Percentiles rank a stretch among this genome's conserved stretches.
Conservation (phyloP, 2,329 filamentous ascomycete species). For the Aspergillus fumigatiaffinis region DNA sequence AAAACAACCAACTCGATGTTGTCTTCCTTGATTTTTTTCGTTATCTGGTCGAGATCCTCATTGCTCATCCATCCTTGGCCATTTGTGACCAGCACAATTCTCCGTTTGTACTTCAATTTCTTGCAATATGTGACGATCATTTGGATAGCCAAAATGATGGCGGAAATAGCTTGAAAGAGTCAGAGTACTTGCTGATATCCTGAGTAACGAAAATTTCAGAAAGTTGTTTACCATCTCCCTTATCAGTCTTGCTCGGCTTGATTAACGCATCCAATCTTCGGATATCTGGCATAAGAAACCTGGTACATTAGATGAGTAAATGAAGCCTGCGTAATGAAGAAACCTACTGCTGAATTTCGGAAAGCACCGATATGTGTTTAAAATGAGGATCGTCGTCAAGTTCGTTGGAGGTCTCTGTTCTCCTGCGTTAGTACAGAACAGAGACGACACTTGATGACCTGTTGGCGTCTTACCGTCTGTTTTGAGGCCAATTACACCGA, state of each 20-base stretch:
- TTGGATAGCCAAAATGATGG: conserved; percentile 77
- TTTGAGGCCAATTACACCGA: conserved; percentile 78
- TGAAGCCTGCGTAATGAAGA: conserved; percentile 27
- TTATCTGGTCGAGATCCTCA: conserved; percentile 67
- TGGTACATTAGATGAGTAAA: conserved; percentile 22
- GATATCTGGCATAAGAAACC: conserved; percentile 65
- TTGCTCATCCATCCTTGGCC: conserved; percentile 68
- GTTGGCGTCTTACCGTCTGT: conserved; percentile 57
- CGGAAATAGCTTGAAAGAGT: conserved; percentile 60
- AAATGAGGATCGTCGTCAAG: conserved; percentile 68
- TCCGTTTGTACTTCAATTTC: conserved; percentile 74
- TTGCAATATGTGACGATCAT: conserved; percentile 80
- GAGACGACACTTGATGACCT: conserved; percentile 1
- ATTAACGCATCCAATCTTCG: conserved; percentile 61
- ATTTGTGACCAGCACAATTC: conserved; percentile 82
- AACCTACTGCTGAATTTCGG: conserved; percentile 60
- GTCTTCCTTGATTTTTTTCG: conserved; percentile 67
- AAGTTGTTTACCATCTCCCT: conserved; percentile 63
- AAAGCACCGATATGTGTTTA: conserved; percentile 72
- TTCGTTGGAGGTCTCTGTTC: conserved; percentile 61
- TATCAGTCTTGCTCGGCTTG: conserved; percentile 61
- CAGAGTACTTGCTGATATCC: conserved; percentile 9
- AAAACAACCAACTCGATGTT: conserved; percentile 75
- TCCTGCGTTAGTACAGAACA: conserved; percentile 8
- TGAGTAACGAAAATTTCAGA: background rate